phyloP scores from a whole-genome alignment of 192 early-diverging fungal genomes.

The Mortierella hygrophila region DNA sequence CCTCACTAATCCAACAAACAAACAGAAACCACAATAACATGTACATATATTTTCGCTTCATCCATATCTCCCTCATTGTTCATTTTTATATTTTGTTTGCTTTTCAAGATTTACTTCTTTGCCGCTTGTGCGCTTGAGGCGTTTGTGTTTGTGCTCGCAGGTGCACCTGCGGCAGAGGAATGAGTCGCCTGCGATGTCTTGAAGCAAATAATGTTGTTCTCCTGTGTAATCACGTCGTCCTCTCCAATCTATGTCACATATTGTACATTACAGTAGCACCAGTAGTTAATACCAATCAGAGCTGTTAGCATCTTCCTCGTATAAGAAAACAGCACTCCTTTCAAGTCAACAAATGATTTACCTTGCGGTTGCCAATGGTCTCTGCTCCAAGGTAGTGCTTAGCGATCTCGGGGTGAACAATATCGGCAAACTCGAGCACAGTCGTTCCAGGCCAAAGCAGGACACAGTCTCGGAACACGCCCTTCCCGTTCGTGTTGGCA shows the following conservation, averaged over 20 bases:
- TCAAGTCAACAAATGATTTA: slow-evolving; percentile 30
- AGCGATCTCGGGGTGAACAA: slow-evolving; percentile 76
- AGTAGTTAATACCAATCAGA: too few relatives aligned
- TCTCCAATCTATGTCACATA: slow-evolving; percentile 65
- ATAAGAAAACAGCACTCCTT: background rate
- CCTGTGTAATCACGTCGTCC: slow-evolving; percentile 67
- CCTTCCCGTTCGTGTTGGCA: slow-evolving; percentile 58
- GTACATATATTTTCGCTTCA: background rate
- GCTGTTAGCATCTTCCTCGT: background rate
- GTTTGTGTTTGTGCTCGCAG: background rate
- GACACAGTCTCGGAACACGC: slow-evolving; percentile 83
- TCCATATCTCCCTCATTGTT: background rate
- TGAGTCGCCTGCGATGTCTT: slow-evolving; percentile 67
- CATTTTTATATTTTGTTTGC: slow-evolving; percentile 19
- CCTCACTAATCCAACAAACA: background rate
- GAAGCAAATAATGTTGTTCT: slow-evolving; percentile 75
- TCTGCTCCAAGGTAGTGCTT: slow-evolving; percentile 80
- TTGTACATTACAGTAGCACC: background rate
- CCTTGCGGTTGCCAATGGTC: slow-evolving; percentile 80
- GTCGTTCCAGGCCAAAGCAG: slow-evolving; percentile 79
- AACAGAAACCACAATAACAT: background rate
- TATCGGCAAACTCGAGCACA: slow-evolving; percentile 80
- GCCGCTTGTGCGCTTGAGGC: background rate
- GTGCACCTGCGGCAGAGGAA: slow-evolving; percentile 12
- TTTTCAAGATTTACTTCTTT: background rate